Evolutionary conservation across 768 basidiomycete species (phyloP).

Genomic region (Hemileccinum rubropunctum): DNA sequence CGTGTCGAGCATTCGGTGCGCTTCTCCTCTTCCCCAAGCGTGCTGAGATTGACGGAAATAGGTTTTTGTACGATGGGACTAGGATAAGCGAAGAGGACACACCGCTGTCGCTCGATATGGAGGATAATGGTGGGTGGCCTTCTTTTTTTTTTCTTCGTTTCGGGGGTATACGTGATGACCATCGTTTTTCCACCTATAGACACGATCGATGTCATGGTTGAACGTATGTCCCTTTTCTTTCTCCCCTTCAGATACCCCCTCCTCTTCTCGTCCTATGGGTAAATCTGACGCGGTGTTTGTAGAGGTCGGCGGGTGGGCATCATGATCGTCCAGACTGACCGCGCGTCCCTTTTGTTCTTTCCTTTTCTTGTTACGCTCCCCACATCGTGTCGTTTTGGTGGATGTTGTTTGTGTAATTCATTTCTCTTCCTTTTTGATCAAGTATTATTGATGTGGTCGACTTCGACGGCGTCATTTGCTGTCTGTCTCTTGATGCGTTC

Average conservation of each 20-base stretch:
- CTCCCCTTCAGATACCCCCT: too few species aligned
- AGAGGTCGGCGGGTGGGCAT: constrained; percentile 20
- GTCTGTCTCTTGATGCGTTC: too few species aligned
- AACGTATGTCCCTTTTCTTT: constrained; percentile 57
- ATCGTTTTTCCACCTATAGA: constrained; percentile 41
- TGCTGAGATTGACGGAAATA: constrained; percentile 26
- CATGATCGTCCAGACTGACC: constrained; percentile 9
- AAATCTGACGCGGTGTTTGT: background rate
- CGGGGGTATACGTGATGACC: constrained; percentile 1
- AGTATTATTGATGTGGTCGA: background rate
- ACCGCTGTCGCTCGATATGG: constrained; percentile 81
- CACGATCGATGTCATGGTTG: constrained; percentile 95
- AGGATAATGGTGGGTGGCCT: constrained; percentile 66
- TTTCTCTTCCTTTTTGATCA: background rate
- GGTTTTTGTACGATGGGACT: constrained; percentile 88
- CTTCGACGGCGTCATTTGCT: background rate
- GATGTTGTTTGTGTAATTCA: constrained; percentile 1
- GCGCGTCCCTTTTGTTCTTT: background rate
- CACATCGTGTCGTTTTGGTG: background rate
- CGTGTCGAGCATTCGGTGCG: constrained; percentile 78
- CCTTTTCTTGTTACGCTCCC: background rate
- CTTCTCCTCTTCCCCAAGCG: too few species aligned
- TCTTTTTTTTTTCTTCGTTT: constrained; percentile 3
- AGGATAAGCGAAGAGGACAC: constrained; percentile 90
- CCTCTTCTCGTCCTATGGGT: too few species aligned